Base-by-base conservation (phyloP, 2,329 filamentous ascomycete species). In the Didymella keratinophila region DNA sequence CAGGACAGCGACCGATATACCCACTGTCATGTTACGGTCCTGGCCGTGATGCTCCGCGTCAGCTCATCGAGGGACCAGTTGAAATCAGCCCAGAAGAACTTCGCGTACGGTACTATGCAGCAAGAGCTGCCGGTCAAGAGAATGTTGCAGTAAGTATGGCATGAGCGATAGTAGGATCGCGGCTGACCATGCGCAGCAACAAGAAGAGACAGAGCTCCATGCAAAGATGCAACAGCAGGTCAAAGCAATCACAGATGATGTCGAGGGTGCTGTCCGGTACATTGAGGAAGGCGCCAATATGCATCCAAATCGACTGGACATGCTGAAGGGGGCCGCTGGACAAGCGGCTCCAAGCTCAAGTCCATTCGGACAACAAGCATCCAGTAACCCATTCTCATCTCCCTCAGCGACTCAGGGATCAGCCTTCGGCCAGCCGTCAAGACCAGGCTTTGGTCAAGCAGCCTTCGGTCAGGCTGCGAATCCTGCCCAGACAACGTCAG, bases 31-130 rank as follows among this genome's bases (percentile, higher is more conserved):
- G 89, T 21, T 98, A 97, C 76, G 91, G 88, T 0, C 93, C 93
- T 0, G 90, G 89, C 4, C 84, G 82, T 68, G 86, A 93, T 67
- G 87, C 90, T 1, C 93, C 93, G 0, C 86, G 87, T 18, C 92
- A 97, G 76, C 83, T 97, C 1, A 93, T 97, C 69, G 92, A 92
- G 51, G 93, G 92, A 1, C 82, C 86, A 6, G 85, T 93, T 18
- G 94, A 98, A 75, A 89, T 93, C 75, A 96, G 92, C 70, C 89
- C 90, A 39, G 94, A 98, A 75, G 94, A 98, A 77, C 85, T 96
- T 73, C 86, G 93, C 48, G 73, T 93, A 27, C 79, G 81, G 21
- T 89, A 92, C 71, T 93, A 94, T 71, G 81, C 87, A 51, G 86
- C 86, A 2, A 80, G 82, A 39, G 83, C 86, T 9, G 71, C 83